Conservation (phyloP, 495 filamentous ascomycete species). For the Aspergillus kassunensis region DNA sequence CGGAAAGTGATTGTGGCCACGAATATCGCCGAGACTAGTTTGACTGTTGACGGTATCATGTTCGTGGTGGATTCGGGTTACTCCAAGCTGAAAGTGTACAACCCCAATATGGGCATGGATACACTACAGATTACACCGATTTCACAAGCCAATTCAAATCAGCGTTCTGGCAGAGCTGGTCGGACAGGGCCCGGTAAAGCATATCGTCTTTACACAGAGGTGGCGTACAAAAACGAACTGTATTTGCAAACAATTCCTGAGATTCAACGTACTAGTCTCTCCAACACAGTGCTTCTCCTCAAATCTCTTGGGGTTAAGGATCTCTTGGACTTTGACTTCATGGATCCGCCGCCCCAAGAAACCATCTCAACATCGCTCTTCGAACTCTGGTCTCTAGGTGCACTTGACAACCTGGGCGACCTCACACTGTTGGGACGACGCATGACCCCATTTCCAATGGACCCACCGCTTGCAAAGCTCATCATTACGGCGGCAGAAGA, state of each 20-base stretch:
- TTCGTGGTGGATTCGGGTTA: conserved; percentile 96
- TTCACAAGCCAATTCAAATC: conserved; percentile 91
- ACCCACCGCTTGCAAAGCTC: conserved; percentile 89
- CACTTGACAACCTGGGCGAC: conserved; percentile 88
- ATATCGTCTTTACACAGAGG: conserved; percentile 90
- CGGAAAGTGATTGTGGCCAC: conserved; percentile 98
- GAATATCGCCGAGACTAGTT: conserved; percentile 96
- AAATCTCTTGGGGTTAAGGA: conserved; percentile 95
- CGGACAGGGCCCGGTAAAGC: conserved; percentile 95
- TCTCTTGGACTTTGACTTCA: conserved; percentile 96
- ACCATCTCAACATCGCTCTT: conserved; percentile 96
- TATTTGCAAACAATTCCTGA: conserved; percentile 98
- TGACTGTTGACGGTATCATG: conserved; percentile 99
- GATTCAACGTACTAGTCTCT: conserved; percentile 93
- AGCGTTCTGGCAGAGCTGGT: conserved; percentile 90
- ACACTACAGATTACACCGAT: conserved; percentile 98
- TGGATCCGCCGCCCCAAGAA: conserved; percentile 98
- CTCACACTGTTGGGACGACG: conserved; percentile 80
- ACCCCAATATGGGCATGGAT: conserved; percentile 98
- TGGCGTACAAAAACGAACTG: conserved; percentile 92
- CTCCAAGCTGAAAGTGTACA: conserved; percentile 98
- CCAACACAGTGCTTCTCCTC: conserved; percentile 89
- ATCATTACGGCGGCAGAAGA: conserved; percentile 78
- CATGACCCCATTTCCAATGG: conserved; percentile 98
- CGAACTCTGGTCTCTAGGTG: conserved; percentile 96